Conservation (phyloP, 495 filamentous ascomycete species). For the Aspergillus heteromorphus region DNA sequence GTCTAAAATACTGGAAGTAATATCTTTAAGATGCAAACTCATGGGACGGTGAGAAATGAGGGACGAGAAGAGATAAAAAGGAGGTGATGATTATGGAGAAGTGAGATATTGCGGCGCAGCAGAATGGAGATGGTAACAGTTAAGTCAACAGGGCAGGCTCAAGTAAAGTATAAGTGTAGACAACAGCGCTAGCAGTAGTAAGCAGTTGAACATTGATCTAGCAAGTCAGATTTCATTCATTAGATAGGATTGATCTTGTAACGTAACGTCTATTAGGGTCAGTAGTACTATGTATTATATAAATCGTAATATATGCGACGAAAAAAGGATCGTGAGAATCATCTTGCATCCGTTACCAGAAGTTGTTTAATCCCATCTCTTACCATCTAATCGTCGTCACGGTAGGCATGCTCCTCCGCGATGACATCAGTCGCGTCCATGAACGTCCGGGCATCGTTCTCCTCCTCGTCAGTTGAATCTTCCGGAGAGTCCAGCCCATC, state of each 20-base stretch:
- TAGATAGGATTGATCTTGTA: neutral
- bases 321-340: neutral
- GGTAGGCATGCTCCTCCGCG: constrained; percentile 13
- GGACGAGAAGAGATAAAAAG: too few relatives aligned
- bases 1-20: too few relatives aligned
- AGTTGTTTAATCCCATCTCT: neutral
- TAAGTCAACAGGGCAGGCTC: too few relatives aligned
- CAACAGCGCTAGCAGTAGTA: too few relatives aligned
- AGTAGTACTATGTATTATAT: constrained; percentile 1
- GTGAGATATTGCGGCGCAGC: too few relatives aligned
- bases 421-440: constrained; percentile 13
- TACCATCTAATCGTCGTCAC: neutral
- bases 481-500: constrained; percentile 16
- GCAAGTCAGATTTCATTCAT: neutral
- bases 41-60: too few relatives aligned
- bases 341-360: neutral
- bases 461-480: constrained; percentile 37
- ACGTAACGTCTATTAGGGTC: neutral
- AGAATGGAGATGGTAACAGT: too few relatives aligned
- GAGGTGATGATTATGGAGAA: too few relatives aligned
- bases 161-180: too few relatives aligned
- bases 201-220: too few relatives aligned
- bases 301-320: constrained; percentile 4
- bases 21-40: too few relatives aligned
- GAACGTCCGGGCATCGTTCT: constrained; percentile 10